Base-by-base conservation (phyloP, 2,329 filamentous ascomycete genomes). In the Colletotrichum orbiculare region DNA sequence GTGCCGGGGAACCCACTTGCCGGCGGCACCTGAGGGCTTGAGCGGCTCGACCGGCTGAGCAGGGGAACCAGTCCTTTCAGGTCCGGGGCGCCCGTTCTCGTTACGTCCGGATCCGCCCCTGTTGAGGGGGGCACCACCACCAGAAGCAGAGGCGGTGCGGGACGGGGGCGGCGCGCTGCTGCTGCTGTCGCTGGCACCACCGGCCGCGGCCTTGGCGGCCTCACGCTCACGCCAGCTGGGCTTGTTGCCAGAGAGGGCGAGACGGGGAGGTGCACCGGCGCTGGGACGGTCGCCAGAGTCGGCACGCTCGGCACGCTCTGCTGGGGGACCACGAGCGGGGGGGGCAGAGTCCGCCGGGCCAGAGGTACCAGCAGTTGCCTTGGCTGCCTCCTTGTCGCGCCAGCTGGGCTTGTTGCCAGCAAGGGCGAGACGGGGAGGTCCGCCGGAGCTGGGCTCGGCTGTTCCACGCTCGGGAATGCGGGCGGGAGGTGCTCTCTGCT, bases 181-280 rank as follows among this genome's bases (percentile, higher is more conserved):
- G 76, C 73, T 60, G 41, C 63, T 66, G 41, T 66, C 63, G 77
- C 75, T 55, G 73, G 69, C 71, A n/a, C 73, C 71, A n/a, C 73
- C 72, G 12, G 70, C 73, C 9, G 74, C 71, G 41, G 79, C 74
- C 71, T 72, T 83, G 66, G 82, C 79, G 54, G 87, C 87, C 77
- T 93, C 86, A 72, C 90, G 89, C 38, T 93, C 91, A 76, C 91
- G 89, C 91, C 91, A 94, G 71, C 85, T 87, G 59, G 88, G 83
- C 80, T 88, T 90, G 66, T 80, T 77, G 67, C 86, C 85, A 66
- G 85, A 79, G 58, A 93, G 85, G 57, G 82, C 77, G 67, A 93
- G 82, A 67, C 83, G 85, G 43, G 89, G 90, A 50, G 88, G 88
- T 45, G 83, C 85, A 64, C 25, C 25, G 1, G 25, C 25, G 25